These are phyloP conservation scores for Colletotrichum lupini DNA, from an alignment of 2,329 filamentous ascomycete genomes.

Conservation along the genomic window DNA sequence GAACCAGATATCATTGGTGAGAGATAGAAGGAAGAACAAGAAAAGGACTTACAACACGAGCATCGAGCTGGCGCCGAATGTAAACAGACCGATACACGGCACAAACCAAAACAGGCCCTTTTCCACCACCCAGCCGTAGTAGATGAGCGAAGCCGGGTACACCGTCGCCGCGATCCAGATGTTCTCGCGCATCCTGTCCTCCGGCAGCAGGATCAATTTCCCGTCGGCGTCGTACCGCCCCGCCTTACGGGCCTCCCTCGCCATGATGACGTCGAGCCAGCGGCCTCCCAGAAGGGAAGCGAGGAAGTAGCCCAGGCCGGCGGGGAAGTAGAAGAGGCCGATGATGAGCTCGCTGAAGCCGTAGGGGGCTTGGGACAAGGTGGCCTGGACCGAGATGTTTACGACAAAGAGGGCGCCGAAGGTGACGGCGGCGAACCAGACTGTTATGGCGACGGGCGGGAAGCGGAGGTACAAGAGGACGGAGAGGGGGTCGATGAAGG, in stretches of 20 bases:
- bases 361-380: conserved; percentile 76
- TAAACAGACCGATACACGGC: conserved; percentile 73
- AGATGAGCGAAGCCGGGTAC: conserved; percentile 77
- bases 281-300: conserved; percentile 76
- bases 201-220: conserved; percentile 75
- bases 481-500: conserved; percentile 77
- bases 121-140: conserved; percentile 81
- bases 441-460: conserved; percentile 77
- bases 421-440: conserved; percentile 79
- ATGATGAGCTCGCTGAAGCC: conserved; percentile 74
- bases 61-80: conserved; percentile 84
- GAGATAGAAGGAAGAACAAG: no score
- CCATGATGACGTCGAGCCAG: conserved; percentile 87
- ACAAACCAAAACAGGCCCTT: conserved; percentile 74
- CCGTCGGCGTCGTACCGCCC: conserved; percentile 75
- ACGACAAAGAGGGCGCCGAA: conserved; percentile 82
- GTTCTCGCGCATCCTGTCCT: conserved; percentile 87
- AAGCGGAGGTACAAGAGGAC: conserved; percentile 79
- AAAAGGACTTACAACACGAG: conserved; percentile 69
- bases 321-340: conserved; percentile 82
- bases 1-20: no score
- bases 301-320: conserved; percentile 77
- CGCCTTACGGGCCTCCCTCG: conserved; percentile 76
- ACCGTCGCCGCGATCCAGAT: conserved; percentile 79
- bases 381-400: conserved; percentile 80